phyloP scores from a whole-genome alignment of 179 eudicot species.

The Carnegiea gigantea region DNA sequence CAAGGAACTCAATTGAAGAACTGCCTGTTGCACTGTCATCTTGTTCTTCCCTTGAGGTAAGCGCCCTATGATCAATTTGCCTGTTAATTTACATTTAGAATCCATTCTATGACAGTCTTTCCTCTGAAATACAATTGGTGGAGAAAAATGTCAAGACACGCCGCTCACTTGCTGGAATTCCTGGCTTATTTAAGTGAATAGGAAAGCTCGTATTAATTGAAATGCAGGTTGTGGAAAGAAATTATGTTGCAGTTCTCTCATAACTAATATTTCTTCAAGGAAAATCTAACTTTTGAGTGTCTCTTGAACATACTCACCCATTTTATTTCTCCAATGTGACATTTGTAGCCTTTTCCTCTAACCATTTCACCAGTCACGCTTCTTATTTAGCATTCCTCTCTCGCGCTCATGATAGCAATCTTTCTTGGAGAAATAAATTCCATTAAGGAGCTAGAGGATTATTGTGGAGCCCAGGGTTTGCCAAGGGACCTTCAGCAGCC shows the following conservation, averaged over 20 bases:
- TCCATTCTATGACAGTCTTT: background rate
- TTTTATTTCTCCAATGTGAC: too few relatives aligned
- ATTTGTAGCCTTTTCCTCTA: too few relatives aligned
- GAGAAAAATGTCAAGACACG: background rate
- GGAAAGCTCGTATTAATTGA: background rate
- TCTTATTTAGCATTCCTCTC: too few relatives aligned
- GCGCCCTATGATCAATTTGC: constrained; percentile 14
- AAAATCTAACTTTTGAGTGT: background rate
- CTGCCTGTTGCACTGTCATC: constrained; percentile 70
- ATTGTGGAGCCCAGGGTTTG: background rate
- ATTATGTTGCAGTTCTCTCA: background rate
- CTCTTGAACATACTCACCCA: background rate
- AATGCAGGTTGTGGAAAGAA: background rate
- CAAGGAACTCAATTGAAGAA: constrained; percentile 73
- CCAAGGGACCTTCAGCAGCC: background rate
- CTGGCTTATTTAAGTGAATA: background rate
- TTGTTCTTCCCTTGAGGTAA: constrained; percentile 80
- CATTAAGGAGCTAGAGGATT: background rate
- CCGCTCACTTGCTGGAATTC: background rate
- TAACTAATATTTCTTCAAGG: background rate
- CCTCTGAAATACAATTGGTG: background rate
- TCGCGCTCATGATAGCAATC: too few relatives aligned
- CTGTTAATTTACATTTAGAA: background rate
- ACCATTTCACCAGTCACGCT: too few relatives aligned
- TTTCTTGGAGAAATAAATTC: too few relatives aligned